A percentile compares a stretch with the other conserved stretches of the same genome.
phyloP scores from a whole-genome alignment of 345 rosid genomes.

The Orychophragmus violaceus region DNA sequence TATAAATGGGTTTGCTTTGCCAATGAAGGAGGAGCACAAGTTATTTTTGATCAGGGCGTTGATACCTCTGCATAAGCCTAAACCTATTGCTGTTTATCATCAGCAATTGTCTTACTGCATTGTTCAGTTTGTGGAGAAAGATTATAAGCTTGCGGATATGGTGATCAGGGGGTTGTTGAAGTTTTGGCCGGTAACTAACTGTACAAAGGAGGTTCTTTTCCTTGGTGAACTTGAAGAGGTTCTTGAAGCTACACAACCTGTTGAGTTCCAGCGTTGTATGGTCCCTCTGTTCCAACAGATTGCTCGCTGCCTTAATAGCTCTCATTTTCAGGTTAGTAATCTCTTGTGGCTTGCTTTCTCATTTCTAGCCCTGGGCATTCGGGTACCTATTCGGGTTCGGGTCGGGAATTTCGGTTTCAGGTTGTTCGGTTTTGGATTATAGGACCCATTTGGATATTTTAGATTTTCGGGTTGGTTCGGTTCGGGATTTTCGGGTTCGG shows the following conservation, averaged over 20 bases:
- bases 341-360: not conserved
- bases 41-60: conserved; percentile 79
- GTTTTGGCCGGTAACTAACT: conserved; percentile 86
- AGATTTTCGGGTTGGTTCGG: too few species aligned
- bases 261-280: conserved; percentile 82
- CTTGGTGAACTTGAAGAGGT: conserved; percentile 94
- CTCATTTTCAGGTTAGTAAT: conserved; percentile 69
- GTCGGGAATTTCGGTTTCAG: too few species aligned
- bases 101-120: conserved; percentile 85
- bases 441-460: too few species aligned
- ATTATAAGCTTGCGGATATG: conserved; percentile 77
- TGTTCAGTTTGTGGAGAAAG: conserved; percentile 87
- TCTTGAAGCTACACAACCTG: conserved; percentile 76
- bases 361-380: too few species aligned
- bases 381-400: too few species aligned
- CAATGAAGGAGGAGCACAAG: conserved; percentile 95
- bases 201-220: conserved; percentile 84
- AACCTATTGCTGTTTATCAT: conserved; percentile 56
- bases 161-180: conserved; percentile 78
- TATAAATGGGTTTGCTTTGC: conserved; percentile 86
- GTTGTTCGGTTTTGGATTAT: too few species aligned
- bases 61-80: conserved; percentile 87
- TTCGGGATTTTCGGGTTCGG: too few species aligned
- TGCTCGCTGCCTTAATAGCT: conserved; percentile 75
- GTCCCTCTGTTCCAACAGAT: conserved; percentile 81